Base-by-base conservation (phyloP, 2,329 filamentous ascomycete species). In the Phyllachora maydis region DNA sequence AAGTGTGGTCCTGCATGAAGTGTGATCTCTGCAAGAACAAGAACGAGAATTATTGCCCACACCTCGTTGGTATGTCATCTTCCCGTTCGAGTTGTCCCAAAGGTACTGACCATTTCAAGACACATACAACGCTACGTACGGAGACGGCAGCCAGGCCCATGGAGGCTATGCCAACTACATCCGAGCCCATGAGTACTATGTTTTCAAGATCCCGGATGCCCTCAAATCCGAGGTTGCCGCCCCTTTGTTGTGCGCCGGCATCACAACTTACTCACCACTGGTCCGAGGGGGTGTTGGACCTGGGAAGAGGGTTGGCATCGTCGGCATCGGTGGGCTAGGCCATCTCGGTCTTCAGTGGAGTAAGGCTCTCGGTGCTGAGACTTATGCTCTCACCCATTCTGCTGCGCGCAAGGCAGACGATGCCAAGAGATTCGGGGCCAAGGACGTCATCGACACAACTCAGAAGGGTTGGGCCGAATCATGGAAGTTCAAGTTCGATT, bases 211-310 rank as follows among this genome's bases (percentile, higher is more conserved):
- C 18, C 63, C 62, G 0, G 59, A 65, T n/a, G 41, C 38, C 1
- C 43, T 68, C 7, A 42, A 51, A 6, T 52, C 52, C 0, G 52
- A 57, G 16, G 38, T 51, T 2, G 59, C 55, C 0, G 63, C 75
- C 2, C 76, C 77, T 1, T 67, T 88, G 52, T 56, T 85, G 14
- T 85, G 78, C 39, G 78, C 68, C 2, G 78, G 79, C 2, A 58
- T 85, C 24, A 88, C 78, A 0, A 61, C 72, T 0, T 88, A 64
- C 40, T 61, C 62, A 4, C 77, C 78, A 0, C 46, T 88, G 10
- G 59, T 59, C 23, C 59, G 70, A 14, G 67, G 75, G 17, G 65
- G 64, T 2, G 59, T 65, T 16, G 76, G 76, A 0, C 69, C 71
- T 0, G 76, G 75, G 4, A 77, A 75, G 43, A 56, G 48, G 4